phyloP scores from a whole-genome alignment of 2,329 filamentous ascomycete species.

The Colletotrichum australisinense region DNA sequence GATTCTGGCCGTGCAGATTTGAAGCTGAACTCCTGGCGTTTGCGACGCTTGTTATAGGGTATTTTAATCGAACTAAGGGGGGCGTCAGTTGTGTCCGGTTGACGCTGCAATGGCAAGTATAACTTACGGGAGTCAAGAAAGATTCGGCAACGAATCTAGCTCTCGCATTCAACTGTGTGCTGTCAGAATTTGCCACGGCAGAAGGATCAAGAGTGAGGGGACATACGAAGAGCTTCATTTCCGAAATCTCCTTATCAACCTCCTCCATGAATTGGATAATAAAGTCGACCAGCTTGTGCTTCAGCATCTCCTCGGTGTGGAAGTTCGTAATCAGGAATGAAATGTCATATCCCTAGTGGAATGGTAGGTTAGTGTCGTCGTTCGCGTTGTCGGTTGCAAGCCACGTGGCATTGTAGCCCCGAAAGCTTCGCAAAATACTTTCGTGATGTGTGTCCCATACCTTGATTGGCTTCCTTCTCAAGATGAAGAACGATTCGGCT shows the following conservation, averaged over 20 bases:
- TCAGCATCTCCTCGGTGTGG: conserved; percentile 98
- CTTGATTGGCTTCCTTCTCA: conserved; percentile 95
- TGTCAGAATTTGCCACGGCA: conserved; percentile 34
- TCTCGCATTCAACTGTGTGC: conserved; percentile 85
- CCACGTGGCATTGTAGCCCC: conserved; percentile 10
- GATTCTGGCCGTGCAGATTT: background rate
- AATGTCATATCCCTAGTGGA: conserved; percentile 88
- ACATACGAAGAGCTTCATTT: conserved; percentile 99
- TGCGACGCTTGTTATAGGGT: conserved; percentile 18
- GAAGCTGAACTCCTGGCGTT: background rate
- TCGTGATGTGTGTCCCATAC: conserved; percentile 57
- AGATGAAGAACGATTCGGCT: conserved; percentile 96
- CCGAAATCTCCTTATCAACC: conserved; percentile 99
- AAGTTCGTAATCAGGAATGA: conserved; percentile 99
- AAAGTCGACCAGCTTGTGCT: conserved; percentile 99
- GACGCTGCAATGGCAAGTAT: background rate
- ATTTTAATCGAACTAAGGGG: conserved; percentile 36
- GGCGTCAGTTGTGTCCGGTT: conserved; percentile 6
- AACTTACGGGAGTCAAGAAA: conserved; percentile 88
- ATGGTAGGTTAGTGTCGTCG: conserved; percentile 36
- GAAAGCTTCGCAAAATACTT: background rate
- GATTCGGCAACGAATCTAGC: conserved; percentile 98
- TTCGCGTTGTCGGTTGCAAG: background rate
- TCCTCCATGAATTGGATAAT: conserved; percentile 99
- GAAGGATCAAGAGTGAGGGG: background rate